A percentile compares a stretch with the other conserved stretches of the same genome.
Evolutionary conservation across 177 flowering plant genomes (phyloP).

Genomic region (Telopea speciosissima): DNA sequence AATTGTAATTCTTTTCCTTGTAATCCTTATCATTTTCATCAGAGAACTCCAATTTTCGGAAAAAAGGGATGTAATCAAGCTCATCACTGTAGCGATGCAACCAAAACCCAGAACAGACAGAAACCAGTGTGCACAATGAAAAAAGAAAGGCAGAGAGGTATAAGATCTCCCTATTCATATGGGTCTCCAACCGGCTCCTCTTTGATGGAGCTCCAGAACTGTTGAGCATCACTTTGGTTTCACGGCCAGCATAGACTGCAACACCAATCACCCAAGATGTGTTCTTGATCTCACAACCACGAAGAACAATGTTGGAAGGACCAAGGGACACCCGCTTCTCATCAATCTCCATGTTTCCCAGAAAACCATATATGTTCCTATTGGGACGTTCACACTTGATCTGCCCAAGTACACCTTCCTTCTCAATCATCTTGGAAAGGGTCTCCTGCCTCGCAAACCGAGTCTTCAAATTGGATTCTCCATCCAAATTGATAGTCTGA

Average conservation of each 20-base stretch:
- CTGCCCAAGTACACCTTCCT: slow-evolving; percentile 49
- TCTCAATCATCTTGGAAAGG: slow-evolving; percentile 45
- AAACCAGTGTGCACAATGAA: slow-evolving; percentile 57
- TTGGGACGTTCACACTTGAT: slow-evolving; percentile 92
- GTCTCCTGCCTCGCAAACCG: slow-evolving; percentile 97
- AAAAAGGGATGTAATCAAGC: slow-evolving; percentile 51
- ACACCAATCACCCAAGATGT: slow-evolving; percentile 86
- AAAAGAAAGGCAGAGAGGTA: slow-evolving; percentile 69
- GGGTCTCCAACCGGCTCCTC: slow-evolving; percentile 83
- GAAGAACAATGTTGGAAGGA: slow-evolving; percentile 81
- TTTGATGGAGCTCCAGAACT: slow-evolving; percentile 94
- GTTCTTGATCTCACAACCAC: slow-evolving; percentile 96
- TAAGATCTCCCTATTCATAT: slow-evolving; percentile 79
- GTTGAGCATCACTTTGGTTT: slow-evolving; percentile 97
- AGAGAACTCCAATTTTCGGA: slow-evolving; percentile 54
- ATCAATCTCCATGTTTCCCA: slow-evolving; percentile 86
- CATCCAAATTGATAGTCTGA: slow-evolving; percentile 93
- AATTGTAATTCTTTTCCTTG: slow-evolving; percentile 44
- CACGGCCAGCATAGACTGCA: slow-evolving; percentile 81
- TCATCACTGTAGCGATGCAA: slow-evolving; percentile 60
- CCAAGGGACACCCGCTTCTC: slow-evolving; percentile 82
- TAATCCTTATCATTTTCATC: no score
- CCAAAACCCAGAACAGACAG: slow-evolving; percentile 72
- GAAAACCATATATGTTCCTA: slow-evolving; percentile 93
- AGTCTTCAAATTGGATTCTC: slow-evolving; percentile 95